phyloP scores from a whole-genome alignment of 768 basidiomycete species.

The Coprinellus micaceus region DNA sequence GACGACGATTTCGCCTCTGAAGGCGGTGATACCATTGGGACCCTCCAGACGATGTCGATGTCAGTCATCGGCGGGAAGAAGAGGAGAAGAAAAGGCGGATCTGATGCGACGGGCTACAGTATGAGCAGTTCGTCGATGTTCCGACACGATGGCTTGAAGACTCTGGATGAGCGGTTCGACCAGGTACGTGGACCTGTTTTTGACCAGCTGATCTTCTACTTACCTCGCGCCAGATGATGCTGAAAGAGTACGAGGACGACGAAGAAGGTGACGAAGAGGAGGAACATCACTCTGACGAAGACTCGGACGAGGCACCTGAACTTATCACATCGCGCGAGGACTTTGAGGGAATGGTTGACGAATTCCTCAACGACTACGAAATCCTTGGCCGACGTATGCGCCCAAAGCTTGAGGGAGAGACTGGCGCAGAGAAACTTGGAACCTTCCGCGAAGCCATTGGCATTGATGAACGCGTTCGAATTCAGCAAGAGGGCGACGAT shows the following conservation, averaged over 20 bases:
- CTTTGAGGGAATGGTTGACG: conserved; percentile 87
- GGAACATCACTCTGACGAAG: conserved; percentile 26
- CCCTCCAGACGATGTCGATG: conserved; percentile 68
- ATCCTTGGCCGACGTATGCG: conserved; percentile 85
- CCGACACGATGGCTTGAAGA: conserved; percentile 83
- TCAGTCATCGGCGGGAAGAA: conserved; percentile 77
- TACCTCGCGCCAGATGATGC: conserved; percentile 78
- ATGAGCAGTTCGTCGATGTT: conserved; percentile 98
- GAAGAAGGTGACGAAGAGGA: conserved; percentile 41
- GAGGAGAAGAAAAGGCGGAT: conserved; percentile 66
- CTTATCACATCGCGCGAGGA: conserved; percentile 82
- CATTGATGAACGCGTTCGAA: conserved; percentile 55
- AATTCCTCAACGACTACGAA: conserved; percentile 91
- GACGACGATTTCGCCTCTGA: conserved; percentile 63
- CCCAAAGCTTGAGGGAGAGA: conserved; percentile 68
- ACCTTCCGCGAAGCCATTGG: conserved; percentile 76
- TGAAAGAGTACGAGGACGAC: conserved; percentile 73
- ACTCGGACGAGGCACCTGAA: conserved; percentile 64
- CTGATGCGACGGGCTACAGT: conserved; percentile 89
- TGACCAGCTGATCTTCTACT: too few relatives aligned
- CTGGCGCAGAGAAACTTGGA: conserved; percentile 74
- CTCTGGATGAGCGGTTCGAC: conserved; percentile 91
- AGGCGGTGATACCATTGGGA: conserved; percentile 76
- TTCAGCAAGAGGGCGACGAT: conserved; percentile 42
- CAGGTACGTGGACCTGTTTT: conserved; percentile 70